Evolutionary conservation across 257 asterid genomes (phyloP), one percentile per base, ranked within the genome.

Genomic region (Anisodus acutangulus): DNA sequence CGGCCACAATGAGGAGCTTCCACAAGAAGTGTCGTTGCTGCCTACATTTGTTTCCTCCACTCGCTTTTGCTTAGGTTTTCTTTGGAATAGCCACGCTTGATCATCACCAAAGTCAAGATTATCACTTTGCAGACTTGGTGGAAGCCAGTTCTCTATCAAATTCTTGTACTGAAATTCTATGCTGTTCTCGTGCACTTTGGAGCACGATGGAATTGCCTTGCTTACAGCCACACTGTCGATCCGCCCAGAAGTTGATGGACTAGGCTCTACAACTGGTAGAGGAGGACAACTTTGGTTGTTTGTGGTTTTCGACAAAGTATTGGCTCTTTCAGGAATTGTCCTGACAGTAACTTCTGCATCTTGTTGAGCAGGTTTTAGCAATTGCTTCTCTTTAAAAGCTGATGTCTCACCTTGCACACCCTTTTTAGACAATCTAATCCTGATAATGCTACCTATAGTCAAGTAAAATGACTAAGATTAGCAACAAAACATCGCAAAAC

Each of bases 31-130:
- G 26, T 85, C 89, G 43, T 35, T 76, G 68, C 81, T 79, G 51
- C 84, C 6, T 12, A 47, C 26, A 53, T 7, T 41, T 54, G 43
- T 85, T 68, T 83, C 86, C 87, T 88, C 91, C 0, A 86, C 47
- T 1, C 16, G 64, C 4, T 51, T 22, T n/a, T 12, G 17, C 67
- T 9, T 53, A 78, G 19, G 64, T 57, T n/a, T 68, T 63, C 54
- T 86, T 79, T 4, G 78, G 72, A 88, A 81, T 60, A 94, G 90
- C 99, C 98, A 94, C 22, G 90, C 93, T 1, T 83, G 86, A 78
- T 92, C 97, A 7, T 87, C 90, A 0, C 41, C 62, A 7, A 51
- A 76, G 1, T 9, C 43, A 53, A 11, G 79, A 37, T 11, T 16
- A n/a, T 57, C 53, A 3, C 22, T 81, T 4, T 43, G 81, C 70